Evolutionary conservation across 164 flowering plant species (phyloP), one percentile per base, ranked within the genome.

Genomic region (Vitis labrusca): DNA sequence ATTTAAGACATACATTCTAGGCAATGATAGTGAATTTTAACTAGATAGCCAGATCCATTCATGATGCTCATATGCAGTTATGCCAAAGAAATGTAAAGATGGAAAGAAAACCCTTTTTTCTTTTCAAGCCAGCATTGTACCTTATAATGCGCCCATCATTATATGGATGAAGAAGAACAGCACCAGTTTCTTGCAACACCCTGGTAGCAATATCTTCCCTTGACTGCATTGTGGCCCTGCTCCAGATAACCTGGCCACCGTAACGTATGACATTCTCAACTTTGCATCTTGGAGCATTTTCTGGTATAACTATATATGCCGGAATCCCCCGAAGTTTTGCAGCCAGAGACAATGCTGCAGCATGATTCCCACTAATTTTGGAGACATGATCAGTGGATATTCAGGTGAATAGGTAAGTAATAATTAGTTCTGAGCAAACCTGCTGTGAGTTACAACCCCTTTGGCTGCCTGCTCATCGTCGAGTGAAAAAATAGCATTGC

Each of bases 401-500:
- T 55, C 32, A n/a, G 57, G 59, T 44, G 63, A 44, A 12, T 44
- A 17, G 32, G 9, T 47, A 19, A 56, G 27, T 5, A 63, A 32
- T 9, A 23, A 50, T 13, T 65, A 76, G 54, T 10, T 54, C 23
- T 52, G 29, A 61, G 66, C n/a, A 59, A 66, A 94, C 98, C 98
- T 94, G 97, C 97, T 94, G 71, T 92, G 98, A 16, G 98, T 94
- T 61, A 92, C 89, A 66, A 94, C 97, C 27, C 97, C 97, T 84
- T 84, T 89, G 56, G 81, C 80, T 54, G 97, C 97, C 74, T 89
- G 78, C 73, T 79, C 82, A 64, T 89, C 87, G 59, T 71, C 71
- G 66, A 94, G 93, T 23, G 97, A 91, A 79, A 83, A 86, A 61
- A 94, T 62, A 55, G 98, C 97, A 87, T 92, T 94, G 79, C 93